phyloP scores from a whole-genome alignment of 306 rosid genomes.

The Arachis hypogaea region DNA sequence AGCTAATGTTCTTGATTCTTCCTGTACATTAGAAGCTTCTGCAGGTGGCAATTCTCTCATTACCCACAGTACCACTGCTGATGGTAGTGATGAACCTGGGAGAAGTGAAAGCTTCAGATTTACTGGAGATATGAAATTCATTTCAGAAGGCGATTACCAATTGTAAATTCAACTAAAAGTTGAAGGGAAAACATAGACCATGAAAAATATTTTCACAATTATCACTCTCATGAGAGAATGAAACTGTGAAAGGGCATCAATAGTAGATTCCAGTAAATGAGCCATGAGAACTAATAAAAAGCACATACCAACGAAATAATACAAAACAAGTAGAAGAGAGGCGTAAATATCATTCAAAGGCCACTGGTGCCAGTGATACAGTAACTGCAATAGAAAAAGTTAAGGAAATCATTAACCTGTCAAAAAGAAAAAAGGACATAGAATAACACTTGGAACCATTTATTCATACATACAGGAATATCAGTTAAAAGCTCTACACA shows the following conservation, averaged over 20 bases:
- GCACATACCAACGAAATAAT: slow-evolving; percentile 78
- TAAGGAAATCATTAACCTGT: slow-evolving; percentile 33
- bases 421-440: slow-evolving; percentile 22
- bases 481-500: slow-evolving; percentile 76
- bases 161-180: background rate
- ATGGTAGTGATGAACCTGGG: slow-evolving; percentile 88
- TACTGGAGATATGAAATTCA: slow-evolving; percentile 9
- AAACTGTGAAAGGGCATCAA: background rate
- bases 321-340: slow-evolving; percentile 66
- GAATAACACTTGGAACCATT: slow-evolving; percentile 22
- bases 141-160: slow-evolving; percentile 27
- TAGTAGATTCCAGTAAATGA: slow-evolving; percentile 26
- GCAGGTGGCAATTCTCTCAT: slow-evolving; percentile 81
- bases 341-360: slow-evolving; percentile 53
- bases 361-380: slow-evolving; percentile 58
- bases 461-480: slow-evolving; percentile 67
- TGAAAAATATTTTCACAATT: slow-evolving; percentile 20
- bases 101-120: slow-evolving; percentile 37
- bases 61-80: slow-evolving; percentile 78
- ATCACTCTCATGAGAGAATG: background rate
- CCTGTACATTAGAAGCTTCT: slow-evolving; percentile 47
- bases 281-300: slow-evolving; percentile 30
- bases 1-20: slow-evolving; percentile 67
- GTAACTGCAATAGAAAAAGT: slow-evolving; percentile 67
- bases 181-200: slow-evolving; percentile 26